A percentile compares a stretch with the other conserved stretches of the same genome.
phyloP scores from a whole-genome alignment of 148 eudicot genomes.

The Silene latifolia region DNA sequence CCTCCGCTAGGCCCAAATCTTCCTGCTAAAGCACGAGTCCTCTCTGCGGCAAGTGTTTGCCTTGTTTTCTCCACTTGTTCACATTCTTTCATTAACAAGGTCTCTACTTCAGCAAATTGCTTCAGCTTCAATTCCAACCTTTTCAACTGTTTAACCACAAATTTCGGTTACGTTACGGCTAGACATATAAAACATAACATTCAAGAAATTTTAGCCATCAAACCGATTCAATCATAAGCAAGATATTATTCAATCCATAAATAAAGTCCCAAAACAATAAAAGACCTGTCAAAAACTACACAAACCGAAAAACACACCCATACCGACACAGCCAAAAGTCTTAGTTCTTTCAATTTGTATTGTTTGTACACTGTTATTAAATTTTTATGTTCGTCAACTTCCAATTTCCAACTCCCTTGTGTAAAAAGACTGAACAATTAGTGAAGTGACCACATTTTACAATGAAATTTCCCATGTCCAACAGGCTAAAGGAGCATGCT shows the following conservation, averaged over 20 bases:
- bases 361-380: background rate
- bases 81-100: constrained; percentile 86
- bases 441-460: background rate
- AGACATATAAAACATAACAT: background rate
- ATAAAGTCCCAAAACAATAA: background rate
- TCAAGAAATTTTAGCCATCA: background rate
- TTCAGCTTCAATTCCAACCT: constrained; percentile 93
- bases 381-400: constrained; percentile 2
- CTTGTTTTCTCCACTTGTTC: constrained; percentile 85
- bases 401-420: background rate
- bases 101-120: constrained; percentile 96
- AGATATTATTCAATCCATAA: background rate
- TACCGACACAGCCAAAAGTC: background rate
- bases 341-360: background rate
- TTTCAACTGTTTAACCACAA: constrained; percentile 54
- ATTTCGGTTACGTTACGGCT: background rate
- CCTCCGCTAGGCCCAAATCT: constrained; percentile 55
- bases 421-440: background rate
- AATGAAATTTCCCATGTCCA: background rate
- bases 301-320: background rate
- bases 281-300: background rate
- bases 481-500: background rate
- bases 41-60: constrained; percentile 77
- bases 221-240: background rate
- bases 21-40: constrained; percentile 47